Conservation (phyloP, 805 yeast species). For the Soucietia sequanensis region DNA sequence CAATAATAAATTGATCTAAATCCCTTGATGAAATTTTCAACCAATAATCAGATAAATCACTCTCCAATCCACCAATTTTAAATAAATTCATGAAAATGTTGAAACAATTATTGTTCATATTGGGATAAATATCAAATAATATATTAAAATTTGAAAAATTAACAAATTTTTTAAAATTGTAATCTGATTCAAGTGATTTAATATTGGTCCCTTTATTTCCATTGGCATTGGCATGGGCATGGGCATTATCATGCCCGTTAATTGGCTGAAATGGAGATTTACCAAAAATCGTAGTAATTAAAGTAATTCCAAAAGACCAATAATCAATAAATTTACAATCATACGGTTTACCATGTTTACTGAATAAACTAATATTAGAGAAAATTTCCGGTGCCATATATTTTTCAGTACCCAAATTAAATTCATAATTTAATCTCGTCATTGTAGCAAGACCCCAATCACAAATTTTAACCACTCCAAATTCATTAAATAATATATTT, state of each 20-base stretch:
- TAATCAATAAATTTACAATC: conserved; percentile 49
- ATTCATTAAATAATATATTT: conserved; percentile 53
- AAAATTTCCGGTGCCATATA: conserved; percentile 58
- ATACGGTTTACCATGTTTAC: conserved; percentile 18
- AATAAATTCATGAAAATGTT: conserved; percentile 41
- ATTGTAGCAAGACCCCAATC: conserved; percentile 72
- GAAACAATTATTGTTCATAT: conserved; percentile 43
- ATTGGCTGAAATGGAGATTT: conserved; percentile 49
- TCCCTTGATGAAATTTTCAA: conserved; percentile 29
- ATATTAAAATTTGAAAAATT: conserved; percentile 35
- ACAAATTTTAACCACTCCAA: conserved; percentile 58
- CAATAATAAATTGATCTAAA: conserved; percentile 31
- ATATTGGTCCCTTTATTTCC: conserved; percentile 10
- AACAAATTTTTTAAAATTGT: conserved; percentile 44
- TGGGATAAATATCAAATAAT: conserved; percentile 50
- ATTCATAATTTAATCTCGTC: conserved; percentile 24
- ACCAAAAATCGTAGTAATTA: conserved; percentile 51
- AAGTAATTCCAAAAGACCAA: conserved; percentile 55
- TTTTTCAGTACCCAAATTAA: conserved; percentile 55
- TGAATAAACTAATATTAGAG: conserved; percentile 10
- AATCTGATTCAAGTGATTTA: conserved; percentile 27
- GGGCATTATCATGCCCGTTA: too few species aligned
- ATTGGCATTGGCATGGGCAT: conserved; percentile 2
- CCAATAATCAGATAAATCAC: conserved; percentile 20
- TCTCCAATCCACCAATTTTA: conserved; percentile 35